Base-by-base conservation (phyloP, 805 yeast genomes). In the Metschnikowia hibisci region DNA sequence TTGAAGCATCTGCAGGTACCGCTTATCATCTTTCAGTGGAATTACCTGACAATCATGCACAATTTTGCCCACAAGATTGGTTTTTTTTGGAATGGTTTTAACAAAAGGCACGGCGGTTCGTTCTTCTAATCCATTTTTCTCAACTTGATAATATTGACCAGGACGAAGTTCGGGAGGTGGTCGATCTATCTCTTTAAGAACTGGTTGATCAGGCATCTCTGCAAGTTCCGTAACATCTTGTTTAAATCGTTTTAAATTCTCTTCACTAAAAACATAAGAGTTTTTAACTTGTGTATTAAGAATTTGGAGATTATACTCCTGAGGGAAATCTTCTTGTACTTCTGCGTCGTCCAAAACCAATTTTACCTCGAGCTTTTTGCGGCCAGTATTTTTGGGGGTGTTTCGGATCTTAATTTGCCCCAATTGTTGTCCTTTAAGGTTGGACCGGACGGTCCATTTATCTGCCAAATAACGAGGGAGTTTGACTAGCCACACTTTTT, bases 401-500 rank as follows among this genome's bases (percentile, higher is more conserved):
- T 80, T 80, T 54, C 80, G 78, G 47, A 89, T 85, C 57, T 85
- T 79, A 29, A 93, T 86, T 53, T 80, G 81, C 6, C 96, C 95
- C 50, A 93, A 66, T 46, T 82, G 82, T 56, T 83, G 81, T 6
- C 96, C 96, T 41, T 78, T 74, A 39, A 84, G 64, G 34, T 69
- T 67, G 18, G 73, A 78, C 41, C 77, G 22, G 48, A 83, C 74
- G 42, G 81, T 75, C 96, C 97, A 88, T 51, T 78, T 73, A 32
- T 83, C 87, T 25, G 95, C 84, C 47, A 93, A 68, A 57, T 88
- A 88, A 57, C 87, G 81, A 1, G 99, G 98, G 57, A 93, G 68
- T 54, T 93, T 79, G 18, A 93, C 96, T 16, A 93, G 71, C 99
- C 98, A 93, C 32, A 93, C 82, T 53, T 88, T 88, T 55, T 84